A percentile compares a stretch with the other conserved stretches of the same genome.
These are phyloP conservation scores for Fomitiporia mediterranea DNA, from an alignment of 1,284 basidiomycete genomes.

Conservation along the genomic window DNA sequence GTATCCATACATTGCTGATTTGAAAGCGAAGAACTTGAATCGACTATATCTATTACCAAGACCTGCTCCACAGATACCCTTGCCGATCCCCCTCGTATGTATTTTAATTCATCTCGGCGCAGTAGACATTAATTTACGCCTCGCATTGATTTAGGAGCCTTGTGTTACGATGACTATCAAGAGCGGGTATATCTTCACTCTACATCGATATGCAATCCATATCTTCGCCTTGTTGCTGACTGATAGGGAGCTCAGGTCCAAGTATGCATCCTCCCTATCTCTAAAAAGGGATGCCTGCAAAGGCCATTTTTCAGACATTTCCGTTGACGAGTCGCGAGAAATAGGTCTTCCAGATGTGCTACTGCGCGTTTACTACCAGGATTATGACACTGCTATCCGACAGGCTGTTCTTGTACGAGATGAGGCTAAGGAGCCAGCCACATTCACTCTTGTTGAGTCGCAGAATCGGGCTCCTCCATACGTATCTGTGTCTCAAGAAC, in stretches of 20 bases:
- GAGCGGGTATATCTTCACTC: not conserved
- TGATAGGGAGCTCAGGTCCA: too few species aligned
- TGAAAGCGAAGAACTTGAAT: not conserved
- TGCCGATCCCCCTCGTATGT: too few species aligned
- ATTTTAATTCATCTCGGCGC: too few species aligned
- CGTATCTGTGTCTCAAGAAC: not conserved
- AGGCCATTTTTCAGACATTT: not conserved
- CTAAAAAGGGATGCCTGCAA: not conserved
- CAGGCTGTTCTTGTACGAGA: not conserved
- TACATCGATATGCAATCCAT: not conserved
- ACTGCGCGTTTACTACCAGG: not conserved
- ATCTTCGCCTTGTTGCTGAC: not conserved
- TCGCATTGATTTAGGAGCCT: not conserved
- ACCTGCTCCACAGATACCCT: too few species aligned
- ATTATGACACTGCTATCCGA: not conserved
- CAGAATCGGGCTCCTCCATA: not conserved
- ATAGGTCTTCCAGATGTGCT: not conserved
- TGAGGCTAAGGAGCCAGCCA: too few species aligned
- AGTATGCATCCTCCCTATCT: not conserved
- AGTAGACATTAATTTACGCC: too few species aligned
- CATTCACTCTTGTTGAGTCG: not conserved
- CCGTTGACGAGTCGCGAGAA: not conserved
- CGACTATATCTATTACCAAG: too few species aligned
- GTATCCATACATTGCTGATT: constrained; percentile 8
- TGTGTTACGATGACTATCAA: not conserved